Base-by-base conservation (phyloP, 305 asterid genomes). In the Withania somnifera region DNA sequence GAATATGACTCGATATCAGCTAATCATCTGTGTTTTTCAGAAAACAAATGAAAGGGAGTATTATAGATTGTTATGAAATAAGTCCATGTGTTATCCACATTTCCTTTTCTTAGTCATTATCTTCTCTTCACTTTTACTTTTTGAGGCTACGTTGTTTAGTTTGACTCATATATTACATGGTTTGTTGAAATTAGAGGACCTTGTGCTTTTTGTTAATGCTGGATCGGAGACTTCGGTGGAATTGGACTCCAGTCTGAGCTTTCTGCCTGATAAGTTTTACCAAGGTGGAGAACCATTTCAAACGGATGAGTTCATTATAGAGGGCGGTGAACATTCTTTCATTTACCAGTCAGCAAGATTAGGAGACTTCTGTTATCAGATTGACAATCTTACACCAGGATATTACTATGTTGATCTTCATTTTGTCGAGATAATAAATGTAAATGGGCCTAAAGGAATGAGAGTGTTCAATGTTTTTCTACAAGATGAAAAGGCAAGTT, bases 401-500 rank as follows among this genome's bases (percentile, higher is more conserved):
- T 88, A 91, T 67, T 97, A 92, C 87, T 80, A 86, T 67, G 60
- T 94, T 22, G 99, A 97, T 84, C 98, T 97, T 78, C 99, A 97
- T 86, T 97, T 97, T 81, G 94, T 87, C 6, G 99, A 97, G 87
- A 94, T 97, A 69, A 97, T 97, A 69, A 91, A 97, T 84, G 89
- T 85, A 9, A 61, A 69, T 82, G 99, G 99, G 30, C 99, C 99
- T 2, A 94, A 94, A 90, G 99, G 99, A 32, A 87, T 97, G 97
- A 91, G 99, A 32, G 90, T 91, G 45, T 97, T 97, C 63, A 84
- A 91, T 85, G 97, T 97, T 57, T 91, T 86, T 84, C 68, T 97
- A 87, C 98, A 97, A 88, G 98, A 94, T 19, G 98, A 97, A 60
- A 93, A 92, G 99, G 99, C 87, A 88, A 87, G 95, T 84, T 58